phyloP scores from a whole-genome alignment of 805 yeast species.

The Candida khao-thaluensis region DNA sequence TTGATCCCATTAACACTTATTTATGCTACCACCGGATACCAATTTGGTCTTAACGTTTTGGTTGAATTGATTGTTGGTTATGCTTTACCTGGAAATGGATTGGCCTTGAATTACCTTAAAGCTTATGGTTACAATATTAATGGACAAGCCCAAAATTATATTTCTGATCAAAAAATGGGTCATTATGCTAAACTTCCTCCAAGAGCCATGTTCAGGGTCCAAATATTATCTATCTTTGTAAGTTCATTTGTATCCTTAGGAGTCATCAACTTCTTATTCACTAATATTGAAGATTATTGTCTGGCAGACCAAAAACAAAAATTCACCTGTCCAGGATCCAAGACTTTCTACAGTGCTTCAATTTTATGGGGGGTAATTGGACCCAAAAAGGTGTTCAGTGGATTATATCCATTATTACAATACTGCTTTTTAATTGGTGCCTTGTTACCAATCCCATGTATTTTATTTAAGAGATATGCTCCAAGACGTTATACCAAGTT shows the following conservation, averaged over 20 bases:
- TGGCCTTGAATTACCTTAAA: slow-evolving; percentile 49
- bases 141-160: slow-evolving; percentile 55
- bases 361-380: slow-evolving; percentile 69
- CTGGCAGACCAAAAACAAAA: slow-evolving; percentile 37
- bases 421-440: slow-evolving; percentile 36
- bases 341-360: slow-evolving; percentile 50
- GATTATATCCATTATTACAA: slow-evolving; percentile 33
- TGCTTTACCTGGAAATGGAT: slow-evolving; percentile 37
- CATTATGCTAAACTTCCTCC: slow-evolving; percentile 65
- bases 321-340: slow-evolving; percentile 39
- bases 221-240: slow-evolving; percentile 25
- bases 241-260: slow-evolving; percentile 26
- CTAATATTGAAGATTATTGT: slow-evolving; percentile 38
- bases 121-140: slow-evolving; percentile 57
- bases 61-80: slow-evolving; percentile 38
- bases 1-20: slow-evolving; percentile 31
- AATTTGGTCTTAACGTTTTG: slow-evolving; percentile 35
- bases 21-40: slow-evolving; percentile 30
- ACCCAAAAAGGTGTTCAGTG: slow-evolving; percentile 32
- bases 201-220: slow-evolving; percentile 49
- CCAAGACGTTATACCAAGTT: slow-evolving; percentile 22
- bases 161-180: slow-evolving; percentile 59
- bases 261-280: slow-evolving; percentile 29
- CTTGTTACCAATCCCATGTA: slow-evolving; percentile 24
- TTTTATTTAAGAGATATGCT: slow-evolving; percentile 21